A percentile compares a stretch with the other conserved stretches of the same genome.
Evolutionary conservation across 768 basidiomycete genomes (phyloP).

Genomic region (Thelephora aurantiotincta): DNA sequence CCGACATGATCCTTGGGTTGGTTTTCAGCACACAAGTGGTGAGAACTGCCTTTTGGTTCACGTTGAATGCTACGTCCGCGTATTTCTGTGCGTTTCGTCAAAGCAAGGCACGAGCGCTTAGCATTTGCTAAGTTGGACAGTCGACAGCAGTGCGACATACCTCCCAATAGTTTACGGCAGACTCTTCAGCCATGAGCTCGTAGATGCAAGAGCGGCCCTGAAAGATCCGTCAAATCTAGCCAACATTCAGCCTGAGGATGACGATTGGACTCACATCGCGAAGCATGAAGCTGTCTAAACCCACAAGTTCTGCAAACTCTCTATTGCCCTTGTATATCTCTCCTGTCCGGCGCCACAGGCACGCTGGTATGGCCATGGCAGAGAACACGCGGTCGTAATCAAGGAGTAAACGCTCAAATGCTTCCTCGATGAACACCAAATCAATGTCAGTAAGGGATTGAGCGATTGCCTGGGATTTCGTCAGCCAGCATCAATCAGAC

Average conservation of each 20-base stretch:
- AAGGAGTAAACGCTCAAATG: slow-evolving; percentile 86
- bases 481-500: not conserved
- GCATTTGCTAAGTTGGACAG: not conserved
- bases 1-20: slow-evolving; percentile 42
- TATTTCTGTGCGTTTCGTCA: slow-evolving; percentile 55
- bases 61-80: slow-evolving; percentile 84
- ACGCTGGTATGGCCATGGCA: slow-evolving; percentile 95
- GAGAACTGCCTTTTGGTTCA: slow-evolving; percentile 83
- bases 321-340: slow-evolving; percentile 98
- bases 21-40: slow-evolving; percentile 82
- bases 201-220: slow-evolving; percentile 91
- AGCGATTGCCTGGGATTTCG: slow-evolving; percentile 44
- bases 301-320: slow-evolving; percentile 85
- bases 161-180: slow-evolving; percentile 97
- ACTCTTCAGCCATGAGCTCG: slow-evolving; percentile 96
- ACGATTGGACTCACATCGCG: slow-evolving; percentile 45
- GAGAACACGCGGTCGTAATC: slow-evolving; percentile 93
- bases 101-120: not conserved
- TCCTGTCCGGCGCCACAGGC: slow-evolving; percentile 91
- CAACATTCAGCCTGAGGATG: not conserved
- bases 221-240: not conserved
- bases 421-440: slow-evolving; percentile 95
- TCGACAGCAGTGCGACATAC: slow-evolving; percentile 22
- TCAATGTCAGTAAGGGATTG: slow-evolving; percentile 80
- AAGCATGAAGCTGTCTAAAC: slow-evolving; percentile 77